Base-by-base conservation (phyloP, 2,329 filamentous ascomycete genomes). In the Aureobasidium sp. region DNA sequence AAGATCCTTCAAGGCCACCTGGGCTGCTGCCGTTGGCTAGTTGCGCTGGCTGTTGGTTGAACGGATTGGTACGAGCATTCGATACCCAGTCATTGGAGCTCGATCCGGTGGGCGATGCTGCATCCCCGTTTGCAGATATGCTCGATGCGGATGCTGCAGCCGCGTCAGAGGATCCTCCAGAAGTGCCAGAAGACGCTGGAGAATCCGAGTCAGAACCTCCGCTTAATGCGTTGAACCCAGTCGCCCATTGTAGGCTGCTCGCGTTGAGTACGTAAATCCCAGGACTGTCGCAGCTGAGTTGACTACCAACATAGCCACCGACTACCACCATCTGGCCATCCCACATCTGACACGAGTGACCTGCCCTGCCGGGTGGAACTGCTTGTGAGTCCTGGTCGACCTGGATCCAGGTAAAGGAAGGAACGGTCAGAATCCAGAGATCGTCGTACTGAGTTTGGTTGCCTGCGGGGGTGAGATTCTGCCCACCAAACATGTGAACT, bases 251-350 rank as follows among this genome's bases (percentile, higher is more conserved):
- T 1, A 86, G 79, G 39, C 82, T 84, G 11, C 84, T 88, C 57
- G 91, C 77, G 69, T 95, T 91, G 75, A 91, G 93, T 29, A 90
- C 83, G 70, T 90, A 90, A 64, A 91, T 80, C 1, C 87, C 87
- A 0, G 86, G 85, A 17, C 76, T 82, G 67, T 91, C 88, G 71
- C 88, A 90, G 3, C 76, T 80, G 49, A 84, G 77, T 12, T 84
- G 76, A 29, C 78, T 74, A 2, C 84, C 85, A 8, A 86, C 81
- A 65, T 84, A 87, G 12, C 90, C 90, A 29, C 90, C 90, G 15
- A 93, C 78, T 8, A 87, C 80, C 65, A 94, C 79, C 86, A 95
- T 91, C 72, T 93, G 90, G 63, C 87, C 86, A 17, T 91, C 87
- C 75, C 90, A 93, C 68, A 84, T 83, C 67, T 91, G 84, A 74